Evolutionary conservation across 179 eudicot species (phyloP).

Genomic region (Gypsophila paniculata): DNA sequence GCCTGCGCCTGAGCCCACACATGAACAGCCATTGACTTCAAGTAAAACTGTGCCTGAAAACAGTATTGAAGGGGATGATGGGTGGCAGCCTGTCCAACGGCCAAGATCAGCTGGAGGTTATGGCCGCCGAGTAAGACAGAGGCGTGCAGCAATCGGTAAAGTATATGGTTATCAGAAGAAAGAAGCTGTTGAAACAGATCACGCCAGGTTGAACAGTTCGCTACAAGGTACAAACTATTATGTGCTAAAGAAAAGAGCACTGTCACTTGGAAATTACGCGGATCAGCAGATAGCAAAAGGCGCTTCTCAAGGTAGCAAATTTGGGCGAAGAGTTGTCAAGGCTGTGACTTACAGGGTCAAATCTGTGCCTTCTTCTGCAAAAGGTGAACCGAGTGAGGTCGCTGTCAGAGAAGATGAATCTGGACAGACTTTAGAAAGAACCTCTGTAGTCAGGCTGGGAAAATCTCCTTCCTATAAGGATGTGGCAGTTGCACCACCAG

Average conservation of each 20-base stretch:
- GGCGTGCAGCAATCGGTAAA: constrained; percentile 52
- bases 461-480: constrained; percentile 98
- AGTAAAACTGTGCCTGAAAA: constrained; percentile 42
- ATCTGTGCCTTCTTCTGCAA: constrained; percentile 57
- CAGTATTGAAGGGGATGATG: constrained; percentile 76
- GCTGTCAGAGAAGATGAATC: constrained; percentile 40
- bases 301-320: constrained; percentile 51
- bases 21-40: constrained; percentile 27
- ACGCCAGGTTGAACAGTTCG: constrained; percentile 46
- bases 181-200: constrained; percentile 57
- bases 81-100: constrained; percentile 94
- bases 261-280: constrained; percentile 52
- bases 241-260: constrained; percentile 56
- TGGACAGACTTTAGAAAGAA: constrained; percentile 45
- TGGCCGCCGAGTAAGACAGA: constrained; percentile 67
- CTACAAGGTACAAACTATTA: constrained; percentile 59
- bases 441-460: constrained; percentile 78
- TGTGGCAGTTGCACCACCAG: constrained; percentile 97
- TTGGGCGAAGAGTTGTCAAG: constrained; percentile 68
- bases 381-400: constrained; percentile 37
- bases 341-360: constrained; percentile 84
- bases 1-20: constrained; percentile 40
- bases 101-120: constrained; percentile 77
- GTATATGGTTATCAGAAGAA: constrained; percentile 68
- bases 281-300: constrained; percentile 52